Base-by-base conservation (phyloP, 345 rosid species). In the Garcia nutans region DNA sequence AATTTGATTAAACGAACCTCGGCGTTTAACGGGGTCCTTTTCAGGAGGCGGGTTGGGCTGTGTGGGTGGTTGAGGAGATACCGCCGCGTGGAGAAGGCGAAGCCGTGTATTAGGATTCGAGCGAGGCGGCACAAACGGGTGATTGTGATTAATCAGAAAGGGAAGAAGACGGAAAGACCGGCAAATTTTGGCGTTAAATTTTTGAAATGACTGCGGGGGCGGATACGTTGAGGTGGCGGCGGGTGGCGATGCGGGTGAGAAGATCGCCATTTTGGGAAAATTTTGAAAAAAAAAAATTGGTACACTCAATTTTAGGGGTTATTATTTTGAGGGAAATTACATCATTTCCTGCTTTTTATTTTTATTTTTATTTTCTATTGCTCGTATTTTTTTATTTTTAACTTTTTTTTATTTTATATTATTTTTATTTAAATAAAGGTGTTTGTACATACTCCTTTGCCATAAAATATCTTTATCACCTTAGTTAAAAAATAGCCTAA, bases 31-130 rank as follows among this genome's bases (percentile, higher is more conserved):
- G 1, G 85, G 74, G 67, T 79, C 78, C 33, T 74, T 81, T 55
- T 78, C 78, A 6, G 86, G 89, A 61, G 87, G 85, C 3, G 87
- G 93, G 59, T 88, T 91, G 65, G 88, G 78, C 33, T 77, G 79
- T 6, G 75, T 56, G 0, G 82, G 78, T 70, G 17, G 86, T 81
- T 41, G 89, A 72, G 79, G 90, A 72, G 24, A 87, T 82, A 58
- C 86, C 71, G 33, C 84, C 70, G 60, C 81, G 83, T 74, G 71
- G 82, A 87, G 2, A 85, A 68, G 31, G 28, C 61, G 71, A 44
- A 70, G 78, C 33, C 68, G 68, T 31, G 28, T 3, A 17, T 37
- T 13, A 60, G 76, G 80, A 63, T 20, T 11, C 8, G 49, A 33
- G 47, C 62, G 73, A 65, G 72, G 73, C 44, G 77, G 70, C 42